A percentile compares a stretch with the other conserved stretches of the same genome.
These are phyloP conservation scores for Anisodus tanguticus DNA, from an alignment of 257 asterid genomes.

Conservation along the genomic window DNA sequence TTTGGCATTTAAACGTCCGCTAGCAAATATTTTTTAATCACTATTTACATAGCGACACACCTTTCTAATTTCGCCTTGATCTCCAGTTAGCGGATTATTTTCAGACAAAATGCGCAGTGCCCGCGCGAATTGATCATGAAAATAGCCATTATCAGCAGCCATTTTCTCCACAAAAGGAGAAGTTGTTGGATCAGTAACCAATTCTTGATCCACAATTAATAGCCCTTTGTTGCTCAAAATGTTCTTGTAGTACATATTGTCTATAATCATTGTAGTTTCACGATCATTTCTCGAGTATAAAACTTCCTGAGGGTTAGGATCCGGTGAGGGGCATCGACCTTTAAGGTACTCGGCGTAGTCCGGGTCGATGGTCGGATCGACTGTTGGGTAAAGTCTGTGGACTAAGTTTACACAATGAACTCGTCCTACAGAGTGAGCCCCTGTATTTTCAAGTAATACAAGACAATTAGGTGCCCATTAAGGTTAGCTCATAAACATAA, in stretches of 20 bases:
- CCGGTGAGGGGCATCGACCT: conserved; percentile 61
- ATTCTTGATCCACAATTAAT: conserved; percentile 56
- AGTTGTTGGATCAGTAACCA: conserved; percentile 63
- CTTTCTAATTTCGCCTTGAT: conserved; percentile 69
- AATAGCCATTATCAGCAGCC: conserved; percentile 75
- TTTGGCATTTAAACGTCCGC: not conserved
- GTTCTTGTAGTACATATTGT: conserved; percentile 72
- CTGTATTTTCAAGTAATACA: conserved; percentile 33
- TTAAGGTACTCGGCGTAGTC: conserved; percentile 61
- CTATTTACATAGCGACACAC: conserved; percentile 67
- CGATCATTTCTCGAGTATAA: conserved; percentile 62
- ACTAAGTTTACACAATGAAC: conserved; percentile 72
- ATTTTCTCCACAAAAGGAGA: conserved; percentile 72
- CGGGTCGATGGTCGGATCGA: conserved; percentile 64
- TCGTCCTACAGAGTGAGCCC: conserved; percentile 89
- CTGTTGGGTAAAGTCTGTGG: conserved; percentile 68
- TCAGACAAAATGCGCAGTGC: conserved; percentile 69
- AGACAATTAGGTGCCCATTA: not conserved
- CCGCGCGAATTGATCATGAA: conserved; percentile 67
- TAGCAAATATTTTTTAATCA: not conserved
- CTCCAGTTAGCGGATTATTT: conserved; percentile 62
- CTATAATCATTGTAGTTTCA: conserved; percentile 62
- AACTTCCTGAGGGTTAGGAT: conserved; percentile 57
- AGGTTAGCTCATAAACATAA: not conserved
- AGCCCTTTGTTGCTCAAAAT: conserved; percentile 61